A percentile compares a stretch with the other conserved stretches of the same genome.
Evolutionary conservation across 2,329 filamentous ascomycete genomes (phyloP).

Genomic region (Pseudogymnoascus sp.): DNA sequence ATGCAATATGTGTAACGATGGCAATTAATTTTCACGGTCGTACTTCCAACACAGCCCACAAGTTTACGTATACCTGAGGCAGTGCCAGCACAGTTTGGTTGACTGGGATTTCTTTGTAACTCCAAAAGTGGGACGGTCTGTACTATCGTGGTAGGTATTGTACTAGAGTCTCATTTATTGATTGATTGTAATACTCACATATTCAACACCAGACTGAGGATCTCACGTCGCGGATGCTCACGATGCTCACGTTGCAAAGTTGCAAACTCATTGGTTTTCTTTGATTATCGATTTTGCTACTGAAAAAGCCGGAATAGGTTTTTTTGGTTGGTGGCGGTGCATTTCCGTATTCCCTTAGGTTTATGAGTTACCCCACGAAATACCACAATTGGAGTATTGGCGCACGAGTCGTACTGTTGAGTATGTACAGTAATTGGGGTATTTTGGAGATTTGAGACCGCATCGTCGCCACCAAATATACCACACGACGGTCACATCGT

Average conservation of each 20-base stretch:
- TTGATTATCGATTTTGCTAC: not conserved
- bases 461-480: not conserved
- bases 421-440: not conserved
- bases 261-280: not conserved
- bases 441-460: not conserved
- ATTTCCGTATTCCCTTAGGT: not conserved
- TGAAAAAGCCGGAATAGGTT: not conserved
- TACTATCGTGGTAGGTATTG: not conserved
- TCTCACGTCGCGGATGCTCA: not conserved
- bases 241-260: not conserved
- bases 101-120: not conserved
- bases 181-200: not conserved
- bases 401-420: not conserved
- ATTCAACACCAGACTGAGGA: not conserved
- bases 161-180: not conserved
- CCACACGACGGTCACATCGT: not conserved
- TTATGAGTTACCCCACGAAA: not conserved
- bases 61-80: not conserved
- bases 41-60: not conserved
- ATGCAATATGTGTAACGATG: not conserved
- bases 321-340: not conserved
- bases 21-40: not conserved
- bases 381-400: not conserved
- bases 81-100: not conserved
- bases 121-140: not conserved